phyloP scores from a whole-genome alignment of 176 grass and related monocot species.

The Juncus effusus region DNA sequence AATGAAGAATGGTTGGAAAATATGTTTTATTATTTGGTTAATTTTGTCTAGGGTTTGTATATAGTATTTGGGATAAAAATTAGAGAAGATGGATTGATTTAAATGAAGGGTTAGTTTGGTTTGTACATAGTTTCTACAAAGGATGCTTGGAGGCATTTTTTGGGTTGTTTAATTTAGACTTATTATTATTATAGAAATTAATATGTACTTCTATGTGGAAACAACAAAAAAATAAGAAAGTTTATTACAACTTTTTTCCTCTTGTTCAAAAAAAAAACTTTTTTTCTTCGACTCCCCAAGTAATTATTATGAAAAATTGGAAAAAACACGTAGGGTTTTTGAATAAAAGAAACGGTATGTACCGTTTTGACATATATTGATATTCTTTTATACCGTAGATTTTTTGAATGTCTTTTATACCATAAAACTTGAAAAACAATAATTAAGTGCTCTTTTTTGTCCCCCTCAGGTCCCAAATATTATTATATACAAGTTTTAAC shows the following conservation, averaged over 20 bases:
- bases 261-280: background rate
- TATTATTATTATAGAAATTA: constrained; percentile 12
- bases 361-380: too few species aligned
- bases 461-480: too few species aligned
- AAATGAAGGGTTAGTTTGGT: constrained; percentile 5
- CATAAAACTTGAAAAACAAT: too few species aligned
- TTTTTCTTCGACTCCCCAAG: background rate
- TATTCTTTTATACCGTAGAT: too few species aligned
- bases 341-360: too few species aligned
- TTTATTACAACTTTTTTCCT: background rate
- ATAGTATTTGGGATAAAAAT: constrained; percentile 21
- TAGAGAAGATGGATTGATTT: constrained; percentile 21
- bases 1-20: background rate
- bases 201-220: background rate
- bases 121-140: constrained; percentile 32
- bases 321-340: too few species aligned
- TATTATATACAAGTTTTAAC: too few species aligned
- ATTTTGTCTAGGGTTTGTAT: constrained; percentile 21
- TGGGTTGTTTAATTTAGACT: constrained; percentile 1
- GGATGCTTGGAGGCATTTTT: constrained; percentile 3
- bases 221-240: background rate
- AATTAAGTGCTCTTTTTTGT: too few species aligned
- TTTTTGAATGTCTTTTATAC: too few species aligned
- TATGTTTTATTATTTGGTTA: background rate
- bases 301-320: too few species aligned